A percentile compares a stretch with the other conserved stretches of the same genome.
phyloP scores from a whole-genome alignment of 345 rosid genomes.

The Combretum micranthum region DNA sequence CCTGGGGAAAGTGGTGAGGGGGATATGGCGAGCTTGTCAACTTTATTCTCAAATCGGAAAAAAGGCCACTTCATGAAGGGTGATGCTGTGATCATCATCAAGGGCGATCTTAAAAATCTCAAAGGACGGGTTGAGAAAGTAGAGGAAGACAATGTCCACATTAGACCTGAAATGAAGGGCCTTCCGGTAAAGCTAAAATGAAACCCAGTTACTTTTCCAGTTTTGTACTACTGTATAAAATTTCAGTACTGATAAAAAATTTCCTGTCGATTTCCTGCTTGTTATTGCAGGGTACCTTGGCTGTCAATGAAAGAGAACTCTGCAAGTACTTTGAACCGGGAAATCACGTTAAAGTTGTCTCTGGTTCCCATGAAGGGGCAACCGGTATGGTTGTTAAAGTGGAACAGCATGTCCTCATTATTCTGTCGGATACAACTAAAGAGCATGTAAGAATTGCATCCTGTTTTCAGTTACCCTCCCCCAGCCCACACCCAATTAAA shows the following conservation, averaged over 20 bases:
- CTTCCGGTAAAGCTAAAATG: conserved; percentile 62
- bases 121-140: conserved; percentile 99
- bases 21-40: conserved; percentile 71
- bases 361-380: conserved; percentile 89
- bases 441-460: conserved; percentile 55
- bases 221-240: background rate
- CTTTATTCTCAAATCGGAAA: conserved; percentile 85
- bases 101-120: conserved; percentile 87
- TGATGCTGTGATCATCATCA: conserved; percentile 87
- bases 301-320: conserved; percentile 77
- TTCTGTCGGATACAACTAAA: conserved; percentile 87
- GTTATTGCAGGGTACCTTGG: conserved; percentile 64
- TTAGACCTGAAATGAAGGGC: conserved; percentile 83
- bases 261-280: conserved; percentile 2
- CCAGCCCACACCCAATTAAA: too few species aligned
- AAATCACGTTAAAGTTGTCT: conserved; percentile 92
- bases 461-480: background rate
- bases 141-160: conserved; percentile 88
- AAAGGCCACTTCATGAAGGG: conserved; percentile 99
- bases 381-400: conserved; percentile 99
- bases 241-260: background rate
- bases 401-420: conserved; percentile 86
- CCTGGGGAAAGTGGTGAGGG: conserved; percentile 77
- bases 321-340: conserved; percentile 98
- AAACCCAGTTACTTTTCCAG: conserved; percentile 3